Conservation (phyloP, 2,329 filamentous ascomycete species). For the Nectriaceae sp. region DNA sequence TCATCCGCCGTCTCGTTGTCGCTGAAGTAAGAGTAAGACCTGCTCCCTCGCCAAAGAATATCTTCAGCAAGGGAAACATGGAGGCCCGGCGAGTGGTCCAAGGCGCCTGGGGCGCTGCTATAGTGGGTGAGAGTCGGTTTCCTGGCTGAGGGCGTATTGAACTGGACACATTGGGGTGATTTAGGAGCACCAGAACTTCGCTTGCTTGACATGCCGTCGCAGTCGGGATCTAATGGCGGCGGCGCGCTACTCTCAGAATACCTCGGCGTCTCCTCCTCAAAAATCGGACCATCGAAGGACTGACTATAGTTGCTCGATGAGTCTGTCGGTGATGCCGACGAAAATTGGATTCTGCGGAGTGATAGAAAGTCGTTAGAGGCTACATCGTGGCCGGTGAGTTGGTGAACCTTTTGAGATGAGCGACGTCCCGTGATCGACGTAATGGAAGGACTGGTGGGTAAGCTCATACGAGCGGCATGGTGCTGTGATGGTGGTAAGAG, state of each 20-base stretch:
- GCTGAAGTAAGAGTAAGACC: constrained; percentile 29
- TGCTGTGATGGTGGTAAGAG: constrained; percentile 16
- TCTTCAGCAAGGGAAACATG: constrained; percentile 17
- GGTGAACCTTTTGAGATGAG: constrained; percentile 42
- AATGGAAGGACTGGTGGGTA: constrained; percentile 17
- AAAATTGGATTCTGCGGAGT: constrained; percentile 13
- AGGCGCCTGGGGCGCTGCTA: neutral
- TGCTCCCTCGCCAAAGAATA: constrained; percentile 14
- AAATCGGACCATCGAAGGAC: constrained; percentile 22
- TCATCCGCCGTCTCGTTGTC: constrained; percentile 35
- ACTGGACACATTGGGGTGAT: constrained; percentile 15
- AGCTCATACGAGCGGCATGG: constrained; percentile 20
- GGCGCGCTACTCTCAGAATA: constrained; percentile 21
- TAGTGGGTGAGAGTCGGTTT: neutral
- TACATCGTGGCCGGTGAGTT: constrained; percentile 44
- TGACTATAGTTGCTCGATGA: constrained; percentile 25
- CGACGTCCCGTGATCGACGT: constrained; percentile 17
- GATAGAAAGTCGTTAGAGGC: constrained; percentile 25
- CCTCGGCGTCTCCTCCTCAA: constrained; percentile 18
- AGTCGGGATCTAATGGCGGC: constrained; percentile 24
- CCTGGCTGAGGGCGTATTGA: neutral
- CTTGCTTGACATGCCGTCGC: constrained; percentile 24
- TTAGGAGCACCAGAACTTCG: constrained; percentile 22
- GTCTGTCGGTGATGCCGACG: constrained; percentile 22
- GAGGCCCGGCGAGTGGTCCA: constrained; percentile 10